Percentiles rank a stretch among this genome's conserved stretches.
These are phyloP conservation scores for Iris pallida DNA, from an alignment of 116 monocot genomes.

Conservation along the genomic window DNA sequence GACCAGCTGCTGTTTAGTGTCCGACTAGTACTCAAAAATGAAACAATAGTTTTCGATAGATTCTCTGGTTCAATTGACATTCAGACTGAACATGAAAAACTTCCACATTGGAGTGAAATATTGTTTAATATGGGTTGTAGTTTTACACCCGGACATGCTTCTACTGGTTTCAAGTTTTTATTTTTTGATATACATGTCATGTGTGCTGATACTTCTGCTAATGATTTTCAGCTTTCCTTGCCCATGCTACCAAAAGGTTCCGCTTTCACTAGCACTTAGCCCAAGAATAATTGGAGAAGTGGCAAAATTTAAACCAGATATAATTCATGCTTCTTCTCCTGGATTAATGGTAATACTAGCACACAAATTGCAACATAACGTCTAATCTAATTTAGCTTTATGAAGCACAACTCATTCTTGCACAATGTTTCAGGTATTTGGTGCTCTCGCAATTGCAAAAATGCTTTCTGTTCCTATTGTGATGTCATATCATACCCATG, in stretches of 20 bases:
- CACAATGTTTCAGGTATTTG: slow-evolving; percentile 67
- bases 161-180: not conserved
- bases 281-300: slow-evolving; percentile 93
- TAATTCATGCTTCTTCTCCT: slow-evolving; percentile 94
- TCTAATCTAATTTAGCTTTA: not conserved
- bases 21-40: not conserved
- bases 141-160: not conserved
- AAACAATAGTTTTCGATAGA: too few relatives aligned
- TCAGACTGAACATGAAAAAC: not conserved
- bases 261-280: slow-evolving; percentile 89
- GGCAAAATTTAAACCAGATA: slow-evolving; percentile 86
- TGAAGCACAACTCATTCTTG: not conserved
- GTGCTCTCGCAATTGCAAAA: slow-evolving; percentile 88
- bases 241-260: slow-evolving; percentile 85
- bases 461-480: slow-evolving; percentile 82
- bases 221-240: slow-evolving; percentile 77
- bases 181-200: not conserved
- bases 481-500: slow-evolving; percentile 98
- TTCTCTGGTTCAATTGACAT: not conserved
- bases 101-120: too few relatives aligned
- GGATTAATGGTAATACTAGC: slow-evolving; percentile 81
- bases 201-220: not conserved
- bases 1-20: not conserved
- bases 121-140: not conserved
- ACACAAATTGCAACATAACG: too few relatives aligned